Evolutionary conservation across 176 grass and related monocot genomes (phyloP).

Genomic region (Tillandsia leiboldiana): DNA sequence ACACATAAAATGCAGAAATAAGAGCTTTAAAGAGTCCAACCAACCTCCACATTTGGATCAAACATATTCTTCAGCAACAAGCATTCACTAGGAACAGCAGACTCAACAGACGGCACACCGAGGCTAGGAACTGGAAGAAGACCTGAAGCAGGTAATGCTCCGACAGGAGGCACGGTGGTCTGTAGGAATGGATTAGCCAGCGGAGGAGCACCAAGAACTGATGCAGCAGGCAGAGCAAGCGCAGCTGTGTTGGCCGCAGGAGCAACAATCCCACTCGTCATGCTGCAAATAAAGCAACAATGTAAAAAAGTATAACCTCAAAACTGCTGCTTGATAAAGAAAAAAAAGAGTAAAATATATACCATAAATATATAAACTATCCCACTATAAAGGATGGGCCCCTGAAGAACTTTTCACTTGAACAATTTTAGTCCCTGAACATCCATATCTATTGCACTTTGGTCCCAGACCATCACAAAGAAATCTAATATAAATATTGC

Average conservation of each 20-base stretch:
- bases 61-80: slow-evolving; percentile 98
- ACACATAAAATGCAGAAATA: not conserved
- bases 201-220: slow-evolving; percentile 68
- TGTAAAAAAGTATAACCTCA: not conserved
- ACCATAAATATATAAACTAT: no score
- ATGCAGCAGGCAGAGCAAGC: slow-evolving; percentile 34
- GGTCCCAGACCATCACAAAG: no score
- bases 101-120: slow-evolving; percentile 20
- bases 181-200: slow-evolving; percentile 29
- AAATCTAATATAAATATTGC: no score
- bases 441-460: no score
- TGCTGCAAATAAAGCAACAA: slow-evolving; percentile 36
- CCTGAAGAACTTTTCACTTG: no score
- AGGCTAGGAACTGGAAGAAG: slow-evolving; percentile 51
- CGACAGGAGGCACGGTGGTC: slow-evolving; percentile 34
- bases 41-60: slow-evolving; percentile 75
- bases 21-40: not conserved
- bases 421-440: no score
- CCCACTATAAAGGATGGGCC: no score
- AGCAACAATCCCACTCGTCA: slow-evolving; percentile 39
- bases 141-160: slow-evolving; percentile 25
- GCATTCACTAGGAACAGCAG: slow-evolving; percentile 63
- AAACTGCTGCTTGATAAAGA: not conserved
- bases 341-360: not conserved
- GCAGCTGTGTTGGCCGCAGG: slow-evolving; percentile 32